Percentiles rank a stretch among this genome's conserved stretches.
phyloP scores from a whole-genome alignment of 1,284 basidiomycete species.

The Rhodotorula sp. region DNA sequence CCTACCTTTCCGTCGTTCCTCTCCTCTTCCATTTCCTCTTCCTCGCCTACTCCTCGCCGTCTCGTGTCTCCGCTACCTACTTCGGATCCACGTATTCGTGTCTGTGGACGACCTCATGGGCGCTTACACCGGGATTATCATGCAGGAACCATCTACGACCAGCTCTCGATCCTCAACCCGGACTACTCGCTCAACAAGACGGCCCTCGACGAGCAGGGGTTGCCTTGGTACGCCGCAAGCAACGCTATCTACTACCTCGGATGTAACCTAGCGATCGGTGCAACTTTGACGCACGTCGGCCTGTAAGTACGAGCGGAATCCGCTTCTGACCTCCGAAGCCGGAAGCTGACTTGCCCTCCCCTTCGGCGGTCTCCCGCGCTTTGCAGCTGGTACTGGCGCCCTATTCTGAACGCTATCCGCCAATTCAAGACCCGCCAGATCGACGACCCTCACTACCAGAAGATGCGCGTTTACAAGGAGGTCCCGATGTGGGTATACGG shows the following conservation, averaged over 20 bases:
- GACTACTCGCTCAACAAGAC: slow-evolving; percentile 79
- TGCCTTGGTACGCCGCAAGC: slow-evolving; percentile 33
- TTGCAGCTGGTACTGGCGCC: slow-evolving; percentile 58
- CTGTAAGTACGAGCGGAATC: slow-evolving; percentile 58
- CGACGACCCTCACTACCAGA: slow-evolving; percentile 58
- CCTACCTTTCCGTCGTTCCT: no score
- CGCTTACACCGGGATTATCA: no score
- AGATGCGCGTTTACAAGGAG: slow-evolving; percentile 56
- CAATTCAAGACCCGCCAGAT: slow-evolving; percentile 50
- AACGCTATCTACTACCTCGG: slow-evolving; percentile 36
- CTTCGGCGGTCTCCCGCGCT: not conserved
- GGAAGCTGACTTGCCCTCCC: no score
- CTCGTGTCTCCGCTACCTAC: no score
- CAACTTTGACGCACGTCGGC: slow-evolving; percentile 56
- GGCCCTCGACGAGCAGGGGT: slow-evolving; percentile 33
- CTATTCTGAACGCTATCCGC: slow-evolving; percentile 52
- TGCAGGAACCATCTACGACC: slow-evolving; percentile 52
- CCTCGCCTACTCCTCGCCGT: no score
- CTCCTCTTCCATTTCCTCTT: no score
- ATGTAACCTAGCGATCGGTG: slow-evolving; percentile 42
- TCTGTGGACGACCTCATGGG: no score
- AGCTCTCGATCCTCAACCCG: slow-evolving; percentile 70
- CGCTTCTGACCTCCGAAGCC: slow-evolving; percentile 44
- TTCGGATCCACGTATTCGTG: no score
- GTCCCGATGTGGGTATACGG: slow-evolving; percentile 66